Evolutionary conservation across 208 protist genomes (phyloP), one percentile per base, ranked within the genome.

Genomic region (Acanthamoeba lenticulata): DNA sequence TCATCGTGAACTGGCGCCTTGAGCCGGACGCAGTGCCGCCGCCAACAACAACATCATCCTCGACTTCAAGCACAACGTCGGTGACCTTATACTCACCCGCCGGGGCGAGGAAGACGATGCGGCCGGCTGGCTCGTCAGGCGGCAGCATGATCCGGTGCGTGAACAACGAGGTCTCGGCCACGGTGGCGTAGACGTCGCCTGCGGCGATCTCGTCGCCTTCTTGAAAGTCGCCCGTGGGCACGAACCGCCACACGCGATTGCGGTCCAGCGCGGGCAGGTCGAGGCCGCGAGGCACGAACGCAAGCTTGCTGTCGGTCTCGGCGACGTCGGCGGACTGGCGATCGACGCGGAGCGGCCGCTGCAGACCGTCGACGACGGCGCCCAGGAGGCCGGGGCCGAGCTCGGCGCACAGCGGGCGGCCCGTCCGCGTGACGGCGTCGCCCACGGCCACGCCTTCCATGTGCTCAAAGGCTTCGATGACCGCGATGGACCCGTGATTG

Each of bases 291-390:
- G 99, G 99, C 96, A 99, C 99, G 97, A 99, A 99, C 47, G 99
- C 98, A 95, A n/a, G n/a, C n/a, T n/a, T n/a, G 52, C 19, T 17
- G 3, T 21, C 7, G 60, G 19, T 36, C 21, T 69, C 60, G 6
- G 27, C 29, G 60, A 6, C 97, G 52, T 99, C 97, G 94, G 98
- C 98, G 96, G 99, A 99, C 42, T 97, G 62, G n/a, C n/a, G 29
- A 38, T 32, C 9, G 34, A 21, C 96, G 95, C 99, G 97, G 62
- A 99, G 98, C 74, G 99, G 99, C 60, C 99, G 98, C 98, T 99
- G 99, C 97, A 99, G 99, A 95, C 99, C 99, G 94, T 99, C 99
- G 95, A 99, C 99, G 95, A 99, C 99, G 93, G 98, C 98, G 27
- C 98, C 98, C 97, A 99, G 99, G 92, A 99, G 38, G 42, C 72